These are phyloP conservation scores for Apiotrichum domesticum DNA, from an alignment of 1,284 basidiomycete species.

Conservation along the genomic window DNA sequence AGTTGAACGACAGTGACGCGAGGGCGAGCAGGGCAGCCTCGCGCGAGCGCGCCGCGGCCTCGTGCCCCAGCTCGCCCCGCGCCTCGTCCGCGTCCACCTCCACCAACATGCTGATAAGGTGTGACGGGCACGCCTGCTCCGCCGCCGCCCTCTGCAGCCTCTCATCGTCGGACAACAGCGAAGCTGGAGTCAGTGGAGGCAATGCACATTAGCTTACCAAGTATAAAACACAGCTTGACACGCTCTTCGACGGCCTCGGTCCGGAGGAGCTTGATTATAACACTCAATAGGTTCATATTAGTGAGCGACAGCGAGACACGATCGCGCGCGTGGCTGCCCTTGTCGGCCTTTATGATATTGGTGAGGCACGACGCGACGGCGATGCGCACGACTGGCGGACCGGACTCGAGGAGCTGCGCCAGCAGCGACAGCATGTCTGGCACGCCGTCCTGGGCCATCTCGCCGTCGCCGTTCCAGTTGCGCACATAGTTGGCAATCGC, in stretches of 20 bases:
- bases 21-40: conserved; percentile 65
- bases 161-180: conserved; percentile 64
- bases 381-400: conserved; percentile 34
- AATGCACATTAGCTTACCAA: conserved; percentile 51
- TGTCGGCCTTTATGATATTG: conserved; percentile 38
- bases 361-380: conserved; percentile 38
- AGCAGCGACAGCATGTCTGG: conserved; percentile 21
- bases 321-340: conserved; percentile 14
- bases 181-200: conserved; percentile 49
- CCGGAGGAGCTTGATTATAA: conserved; percentile 28
- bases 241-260: conserved; percentile 33
- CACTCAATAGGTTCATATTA: conserved; percentile 22
- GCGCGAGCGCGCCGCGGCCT: conserved; percentile 12
- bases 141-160: conserved; percentile 52
- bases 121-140: conserved; percentile 28
- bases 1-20: conserved; percentile 62
- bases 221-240: conserved; percentile 57
- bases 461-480: conserved; percentile 14
- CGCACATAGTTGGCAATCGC: conserved; percentile 21
- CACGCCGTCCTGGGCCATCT: not conserved
- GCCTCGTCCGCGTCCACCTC: conserved; percentile 54
- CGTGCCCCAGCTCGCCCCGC: conserved; percentile 50
- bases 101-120: conserved; percentile 22
- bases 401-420: conserved; percentile 26
- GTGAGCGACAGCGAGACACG: conserved; percentile 13